Evolutionary conservation across 805 yeast genomes (phyloP), one percentile per base, ranked within the genome.

Genomic region (Suhomyces sp.): DNA sequence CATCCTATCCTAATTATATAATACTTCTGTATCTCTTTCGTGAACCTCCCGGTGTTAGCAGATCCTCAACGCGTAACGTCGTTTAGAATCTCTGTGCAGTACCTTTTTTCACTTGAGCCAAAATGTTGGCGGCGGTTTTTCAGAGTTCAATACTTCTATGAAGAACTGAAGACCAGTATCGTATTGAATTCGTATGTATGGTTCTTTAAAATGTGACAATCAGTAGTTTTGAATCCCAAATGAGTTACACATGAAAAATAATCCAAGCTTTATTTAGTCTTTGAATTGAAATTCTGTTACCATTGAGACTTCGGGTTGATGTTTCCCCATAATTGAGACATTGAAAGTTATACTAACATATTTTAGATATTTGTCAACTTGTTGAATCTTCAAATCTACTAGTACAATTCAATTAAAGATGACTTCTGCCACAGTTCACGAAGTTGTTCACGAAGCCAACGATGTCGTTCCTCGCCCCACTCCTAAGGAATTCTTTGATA

Each of bases 361-460:
- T 4, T 31, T 9, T n/a, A 37, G 41, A 37, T 17, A 19, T 9
- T 37, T 37, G 22, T 37, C 17, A 37, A 37, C 41, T 19, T 17
- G 22, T 37, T 37, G 41, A 37, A 37, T 19, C n/a, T 37, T 17
- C 20, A 17, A 17, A 37, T 37, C 12, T 37, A 17, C 41, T 37
- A 37, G 17, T 37, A 37, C 9, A 9, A 12, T 21, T 17, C 19
- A 41, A 5, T 31, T 10, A 13, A 35, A 31, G 33, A 68, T 67
- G 71, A 67, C 67, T 53, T 51, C 59, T 43, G 54, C 62, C 49
- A 57, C 59, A 41, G 52, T 55, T 27, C 84, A 80, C 61, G 49
- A 70, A 47, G 79, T 81, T 50, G 87, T 82, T 49, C 86, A 82
- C 62, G 87, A 83, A 69, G 86, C 86, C 58, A 82, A 83, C 67